phyloP scores from a whole-genome alignment of 495 filamentous ascomycete species.

The Parathielavia hyrcaniae region DNA sequence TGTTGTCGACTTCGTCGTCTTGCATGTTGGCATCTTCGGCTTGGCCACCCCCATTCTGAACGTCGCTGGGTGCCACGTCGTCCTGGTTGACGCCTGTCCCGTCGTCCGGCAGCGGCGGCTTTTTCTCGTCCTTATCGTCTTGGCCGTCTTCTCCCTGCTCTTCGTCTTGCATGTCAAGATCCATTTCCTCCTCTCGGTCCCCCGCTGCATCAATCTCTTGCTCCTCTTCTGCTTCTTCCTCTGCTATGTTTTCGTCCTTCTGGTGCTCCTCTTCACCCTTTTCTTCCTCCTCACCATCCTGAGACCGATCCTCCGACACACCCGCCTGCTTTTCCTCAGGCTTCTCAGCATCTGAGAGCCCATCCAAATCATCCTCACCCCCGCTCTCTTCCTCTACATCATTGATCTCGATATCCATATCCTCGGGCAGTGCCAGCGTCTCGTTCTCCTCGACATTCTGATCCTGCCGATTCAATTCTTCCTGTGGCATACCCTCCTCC shows the following conservation, averaged over 20 bases:
- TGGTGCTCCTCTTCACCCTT: constrained; percentile 33
- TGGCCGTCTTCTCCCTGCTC: constrained; percentile 32
- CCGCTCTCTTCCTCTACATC: constrained; percentile 42
- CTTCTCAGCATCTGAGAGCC: constrained; percentile 45
- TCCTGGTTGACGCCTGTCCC: constrained; percentile 52
- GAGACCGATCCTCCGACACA: constrained; percentile 11
- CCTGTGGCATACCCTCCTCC: constrained; percentile 66
- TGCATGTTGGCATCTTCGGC: constrained; percentile 49
- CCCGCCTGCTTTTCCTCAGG: constrained; percentile 22
- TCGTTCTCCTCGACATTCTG: constrained; percentile 59
- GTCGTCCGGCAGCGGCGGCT: constrained; percentile 36
- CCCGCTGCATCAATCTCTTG: constrained; percentile 29
- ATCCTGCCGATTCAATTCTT: constrained; percentile 56
- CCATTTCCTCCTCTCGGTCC: constrained; percentile 37
- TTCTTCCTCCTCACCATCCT: constrained; percentile 24
- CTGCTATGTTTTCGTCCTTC: constrained; percentile 40
- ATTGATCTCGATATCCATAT: constrained; percentile 61
- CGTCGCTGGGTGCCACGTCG: constrained; percentile 62
- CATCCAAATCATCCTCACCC: constrained; percentile 52
- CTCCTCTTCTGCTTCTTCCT: constrained; percentile 30
- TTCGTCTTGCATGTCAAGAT: constrained; percentile 31
- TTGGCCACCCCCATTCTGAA: constrained; percentile 50
- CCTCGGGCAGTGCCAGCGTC: constrained; percentile 58
- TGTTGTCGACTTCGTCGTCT: constrained; percentile 38
- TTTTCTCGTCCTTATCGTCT: constrained; percentile 31